A percentile compares a stretch with the other conserved stretches of the same genome.
Evolutionary conservation across 768 basidiomycete genomes (phyloP).

Genomic region (Roridomyces roridus): DNA sequence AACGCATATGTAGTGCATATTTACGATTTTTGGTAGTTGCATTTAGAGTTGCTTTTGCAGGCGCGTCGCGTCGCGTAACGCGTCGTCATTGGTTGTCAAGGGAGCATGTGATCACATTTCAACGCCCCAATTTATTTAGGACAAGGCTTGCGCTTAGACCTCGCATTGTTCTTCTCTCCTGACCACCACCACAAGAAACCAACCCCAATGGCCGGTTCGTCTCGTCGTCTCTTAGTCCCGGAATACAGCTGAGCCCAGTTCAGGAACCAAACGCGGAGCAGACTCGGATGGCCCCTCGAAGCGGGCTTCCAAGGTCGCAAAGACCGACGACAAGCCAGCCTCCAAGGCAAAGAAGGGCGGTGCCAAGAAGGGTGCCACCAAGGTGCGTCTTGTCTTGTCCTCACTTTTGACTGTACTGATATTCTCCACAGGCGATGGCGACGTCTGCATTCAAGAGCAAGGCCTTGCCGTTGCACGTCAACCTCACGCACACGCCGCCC

Average conservation of each 20-base stretch:
- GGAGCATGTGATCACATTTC: background rate
- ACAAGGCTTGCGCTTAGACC: background rate
- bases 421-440: conserved; percentile 47
- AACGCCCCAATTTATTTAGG: background rate
- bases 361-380: conserved; percentile 53
- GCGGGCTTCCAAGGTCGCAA: conserved; percentile 58
- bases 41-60: too few relatives aligned
- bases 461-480: conserved; percentile 73
- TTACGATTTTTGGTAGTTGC: too few relatives aligned
- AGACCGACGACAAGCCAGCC: conserved; percentile 41
- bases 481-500: conserved; percentile 70
- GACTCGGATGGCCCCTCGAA: conserved; percentile 40
- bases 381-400: conserved; percentile 41
- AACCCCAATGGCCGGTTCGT: conserved; percentile 9
- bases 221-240: background rate
- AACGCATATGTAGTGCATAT: too few relatives aligned
- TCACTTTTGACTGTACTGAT: conserved; percentile 1
- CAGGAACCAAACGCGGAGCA: conserved; percentile 54
- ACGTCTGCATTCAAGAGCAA: conserved; percentile 63
- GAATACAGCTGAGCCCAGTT: background rate
- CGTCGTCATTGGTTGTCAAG: background rate
- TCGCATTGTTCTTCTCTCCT: background rate
- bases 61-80: background rate
- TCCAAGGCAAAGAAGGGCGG: conserved; percentile 40
- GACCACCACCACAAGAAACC: conserved; percentile 2